phyloP scores from a whole-genome alignment of 2,329 filamentous ascomycete species.

The Aspergillus piperis region DNA sequence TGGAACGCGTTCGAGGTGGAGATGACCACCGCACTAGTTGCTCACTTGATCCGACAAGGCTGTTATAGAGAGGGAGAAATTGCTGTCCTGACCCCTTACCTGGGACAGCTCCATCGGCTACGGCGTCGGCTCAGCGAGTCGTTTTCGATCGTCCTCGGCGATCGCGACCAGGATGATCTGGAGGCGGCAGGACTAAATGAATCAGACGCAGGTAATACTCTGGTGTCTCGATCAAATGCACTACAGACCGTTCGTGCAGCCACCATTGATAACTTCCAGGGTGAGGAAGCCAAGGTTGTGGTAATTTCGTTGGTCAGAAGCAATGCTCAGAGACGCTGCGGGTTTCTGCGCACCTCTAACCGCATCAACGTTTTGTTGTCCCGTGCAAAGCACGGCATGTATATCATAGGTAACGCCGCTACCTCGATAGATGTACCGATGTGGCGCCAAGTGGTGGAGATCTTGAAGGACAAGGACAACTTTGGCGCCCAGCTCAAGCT shows the following conservation, averaged over 20 bases:
- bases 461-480: constrained; percentile 50
- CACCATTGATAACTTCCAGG: constrained; percentile 76
- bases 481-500: constrained; percentile 57
- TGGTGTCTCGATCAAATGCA: constrained; percentile 1
- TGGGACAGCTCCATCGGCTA: constrained; percentile 55
- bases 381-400: constrained; percentile 69
- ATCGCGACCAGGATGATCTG: constrained; percentile 62
- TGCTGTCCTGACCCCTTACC: constrained; percentile 67
- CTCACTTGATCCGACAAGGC: constrained; percentile 67
- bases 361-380: constrained; percentile 70
- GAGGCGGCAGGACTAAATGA: constrained; percentile 41
- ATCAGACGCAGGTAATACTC: constrained; percentile 19
- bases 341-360: constrained; percentile 67
- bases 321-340: constrained; percentile 59
- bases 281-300: constrained; percentile 72
- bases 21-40: constrained; percentile 64
- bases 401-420: constrained; percentile 66
- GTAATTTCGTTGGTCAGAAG: constrained; percentile 71
- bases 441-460: constrained; percentile 62
- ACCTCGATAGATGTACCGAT: constrained; percentile 61
- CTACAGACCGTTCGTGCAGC: constrained; percentile 57
- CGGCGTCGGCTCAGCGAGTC: constrained; percentile 39
- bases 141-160: constrained; percentile 65
- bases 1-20: constrained; percentile 60
- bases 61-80: constrained; percentile 63